Evolutionary conservation across 1,284 basidiomycete genomes (phyloP), one percentile per base, ranked within the genome.

Genomic region (Mycena sp.): DNA sequence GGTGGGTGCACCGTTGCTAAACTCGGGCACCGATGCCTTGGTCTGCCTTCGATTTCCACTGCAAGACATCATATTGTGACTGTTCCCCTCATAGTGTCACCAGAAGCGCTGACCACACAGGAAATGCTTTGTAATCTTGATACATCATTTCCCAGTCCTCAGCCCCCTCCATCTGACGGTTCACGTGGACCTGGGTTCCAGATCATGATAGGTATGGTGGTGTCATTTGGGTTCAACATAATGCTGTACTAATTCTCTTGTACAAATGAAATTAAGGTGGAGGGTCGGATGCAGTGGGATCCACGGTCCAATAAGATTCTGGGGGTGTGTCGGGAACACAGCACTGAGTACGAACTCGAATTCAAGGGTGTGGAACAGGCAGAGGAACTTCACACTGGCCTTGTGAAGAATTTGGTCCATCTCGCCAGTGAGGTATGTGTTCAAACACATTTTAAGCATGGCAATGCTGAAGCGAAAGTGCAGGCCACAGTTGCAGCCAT

Each of bases 251-350:
- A n/a, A n/a, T n/a, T n/a, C n/a, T n/a, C n/a, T n/a, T n/a, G n/a
- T n/a, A n/a, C n/a, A n/a, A n/a, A 73, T 38, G 67, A 73, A 55
- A 30, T 71, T 26, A 71, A 74, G 59, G 49, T 72, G 37, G 60
- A 72, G 55, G 57, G 71, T 53, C 44, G 67, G 17, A 40, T 73
- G n/a, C 65, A 61, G 25, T 72, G 65, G 70, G 72, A 71, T 57
- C 67, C 64, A 5, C 37, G 32, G 6, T 60, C 67, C 0, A 68
- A 72, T 43, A 40, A 58, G 23, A 72, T 71, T 4, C 63, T 71
- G 12, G 71, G 71, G 1, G 51, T 69, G 6, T 72, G 70, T 61
- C 57, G 63, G 2, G 69, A 71, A 54, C 70, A 72, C 58, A 57
- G 63, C 4, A 29, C 30, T 11, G n/a, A n/a, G 0, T 67, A 49